Evolutionary conservation across 352 stramenopile species (phyloP).

Genomic region (Phytophthora vignae): DNA sequence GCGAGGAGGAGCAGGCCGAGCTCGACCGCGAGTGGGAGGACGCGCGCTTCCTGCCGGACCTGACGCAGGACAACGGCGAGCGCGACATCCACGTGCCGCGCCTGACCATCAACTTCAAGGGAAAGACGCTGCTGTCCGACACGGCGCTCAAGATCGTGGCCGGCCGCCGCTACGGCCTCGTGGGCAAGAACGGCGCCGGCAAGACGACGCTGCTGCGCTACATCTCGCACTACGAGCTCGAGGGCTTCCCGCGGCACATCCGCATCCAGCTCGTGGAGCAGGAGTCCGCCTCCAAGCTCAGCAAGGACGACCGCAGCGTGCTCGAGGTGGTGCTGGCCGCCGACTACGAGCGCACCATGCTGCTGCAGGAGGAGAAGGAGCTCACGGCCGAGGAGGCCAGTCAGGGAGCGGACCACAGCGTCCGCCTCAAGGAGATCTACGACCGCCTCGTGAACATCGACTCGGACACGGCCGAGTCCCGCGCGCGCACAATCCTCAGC

Average conservation of each 20-base stretch:
- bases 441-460: constrained; percentile 91
- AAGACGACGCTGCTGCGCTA: constrained; percentile 97
- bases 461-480: constrained; percentile 90
- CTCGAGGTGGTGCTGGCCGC: constrained; percentile 95
- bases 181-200: constrained; percentile 92
- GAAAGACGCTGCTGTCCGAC: constrained; percentile 88
- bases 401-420: constrained; percentile 52
- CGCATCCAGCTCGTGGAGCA: constrained; percentile 97
- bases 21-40: constrained; percentile 86
- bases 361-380: constrained; percentile 95
- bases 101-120: constrained; percentile 92
- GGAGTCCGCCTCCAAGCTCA: constrained; percentile 91
- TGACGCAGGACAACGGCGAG: constrained; percentile 83
- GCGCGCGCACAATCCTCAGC: constrained; percentile 91
- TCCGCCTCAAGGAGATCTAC: constrained; percentile 84
- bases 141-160: constrained; percentile 89
- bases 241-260: constrained; percentile 96
- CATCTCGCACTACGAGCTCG: constrained; percentile 97
- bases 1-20: constrained; percentile 64
- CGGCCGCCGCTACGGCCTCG: constrained; percentile 91
- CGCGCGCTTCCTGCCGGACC: constrained; percentile 72
- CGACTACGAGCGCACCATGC: constrained; percentile 94
- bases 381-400: constrained; percentile 55
- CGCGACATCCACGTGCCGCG: constrained; percentile 90
- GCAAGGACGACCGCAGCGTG: constrained; percentile 84